These are phyloP conservation scores for Theileria annulata DNA, from an alignment of 169 alveolate genomes.

Conservation along the genomic window DNA sequence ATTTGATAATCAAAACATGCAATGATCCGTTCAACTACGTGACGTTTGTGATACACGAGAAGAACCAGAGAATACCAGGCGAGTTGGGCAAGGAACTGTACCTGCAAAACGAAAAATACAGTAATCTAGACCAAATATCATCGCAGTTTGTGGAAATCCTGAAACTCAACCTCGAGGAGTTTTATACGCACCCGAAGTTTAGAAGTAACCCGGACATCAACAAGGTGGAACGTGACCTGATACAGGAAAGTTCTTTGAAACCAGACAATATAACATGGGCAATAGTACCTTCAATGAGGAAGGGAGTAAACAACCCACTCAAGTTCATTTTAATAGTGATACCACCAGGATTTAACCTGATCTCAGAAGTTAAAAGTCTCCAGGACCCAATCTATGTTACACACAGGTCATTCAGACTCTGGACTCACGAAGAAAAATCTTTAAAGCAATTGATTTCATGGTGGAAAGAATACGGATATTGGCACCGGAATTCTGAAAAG, in stretches of 20 bases:
- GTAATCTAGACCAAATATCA: constrained; percentile 74
- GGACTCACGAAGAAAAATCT: constrained; percentile 75
- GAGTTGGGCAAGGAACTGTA: constrained; percentile 70
- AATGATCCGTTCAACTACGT: constrained; percentile 74
- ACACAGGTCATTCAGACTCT: constrained; percentile 71
- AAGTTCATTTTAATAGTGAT: constrained; percentile 76
- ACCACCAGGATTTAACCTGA: constrained; percentile 69
- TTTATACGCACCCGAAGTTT: constrained; percentile 77
- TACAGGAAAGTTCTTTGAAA: constrained; percentile 72
- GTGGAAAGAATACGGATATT: constrained; percentile 85
- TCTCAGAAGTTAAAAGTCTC: constrained; percentile 57
- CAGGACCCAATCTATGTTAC: constrained; percentile 81
- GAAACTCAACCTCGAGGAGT: constrained; percentile 76
- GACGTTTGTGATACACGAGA: constrained; percentile 70
- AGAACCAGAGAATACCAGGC: constrained; percentile 72
- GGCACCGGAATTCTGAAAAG: constrained; percentile 76
- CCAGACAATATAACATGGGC: constrained; percentile 82
- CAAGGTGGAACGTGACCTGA: constrained; percentile 72
- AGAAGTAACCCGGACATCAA: constrained; percentile 62
- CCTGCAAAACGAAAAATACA: constrained; percentile 67
- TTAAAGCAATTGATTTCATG: constrained; percentile 66
- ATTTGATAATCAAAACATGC: constrained; percentile 75
- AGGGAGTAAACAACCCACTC: constrained; percentile 67
- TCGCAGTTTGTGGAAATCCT: constrained; percentile 78
- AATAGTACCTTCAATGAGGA: constrained; percentile 71